Evolutionary conservation across 106 monocot species (phyloP).

Genomic region (Acorus calamus): DNA sequence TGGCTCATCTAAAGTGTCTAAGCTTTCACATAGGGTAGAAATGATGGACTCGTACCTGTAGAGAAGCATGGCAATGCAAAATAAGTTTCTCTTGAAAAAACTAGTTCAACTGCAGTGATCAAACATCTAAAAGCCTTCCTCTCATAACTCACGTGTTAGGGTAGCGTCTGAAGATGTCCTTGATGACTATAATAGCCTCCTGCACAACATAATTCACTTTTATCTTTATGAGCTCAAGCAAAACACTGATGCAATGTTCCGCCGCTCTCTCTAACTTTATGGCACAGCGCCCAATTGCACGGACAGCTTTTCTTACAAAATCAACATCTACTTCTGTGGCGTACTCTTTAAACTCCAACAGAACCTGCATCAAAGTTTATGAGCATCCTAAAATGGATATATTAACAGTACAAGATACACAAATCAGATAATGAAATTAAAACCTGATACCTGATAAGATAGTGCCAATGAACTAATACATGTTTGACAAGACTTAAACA

Average conservation of each 20-base stretch:
- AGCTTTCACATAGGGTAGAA: slow-evolving; percentile 95
- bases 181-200: slow-evolving; percentile 98
- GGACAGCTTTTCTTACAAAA: slow-evolving; percentile 98
- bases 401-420: too few relatives aligned
- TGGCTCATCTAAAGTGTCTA: slow-evolving; percentile 97
- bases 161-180: slow-evolving; percentile 98
- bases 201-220: slow-evolving; percentile 99
- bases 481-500: too few relatives aligned
- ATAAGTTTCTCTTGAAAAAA: neutral
- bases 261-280: slow-evolving; percentile 98
- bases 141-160: slow-evolving; percentile 74
- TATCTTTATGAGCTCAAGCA: slow-evolving; percentile 98
- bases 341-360: slow-evolving; percentile 99
- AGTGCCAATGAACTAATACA: too few relatives aligned
- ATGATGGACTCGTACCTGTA: slow-evolving; percentile 96
- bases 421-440: too few relatives aligned
- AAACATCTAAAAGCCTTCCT: too few relatives aligned
- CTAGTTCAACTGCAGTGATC: neutral
- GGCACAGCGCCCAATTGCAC: slow-evolving; percentile 98
- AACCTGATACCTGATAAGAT: too few relatives aligned
- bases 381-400: neutral
- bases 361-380: slow-evolving; percentile 41
- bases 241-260: slow-evolving; percentile 94
- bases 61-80: slow-evolving; percentile 1
- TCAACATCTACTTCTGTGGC: slow-evolving; percentile 99